Base-by-base conservation (phyloP, 352 stramenopile species). In the Hyaloperonospora brassicae region DNA sequence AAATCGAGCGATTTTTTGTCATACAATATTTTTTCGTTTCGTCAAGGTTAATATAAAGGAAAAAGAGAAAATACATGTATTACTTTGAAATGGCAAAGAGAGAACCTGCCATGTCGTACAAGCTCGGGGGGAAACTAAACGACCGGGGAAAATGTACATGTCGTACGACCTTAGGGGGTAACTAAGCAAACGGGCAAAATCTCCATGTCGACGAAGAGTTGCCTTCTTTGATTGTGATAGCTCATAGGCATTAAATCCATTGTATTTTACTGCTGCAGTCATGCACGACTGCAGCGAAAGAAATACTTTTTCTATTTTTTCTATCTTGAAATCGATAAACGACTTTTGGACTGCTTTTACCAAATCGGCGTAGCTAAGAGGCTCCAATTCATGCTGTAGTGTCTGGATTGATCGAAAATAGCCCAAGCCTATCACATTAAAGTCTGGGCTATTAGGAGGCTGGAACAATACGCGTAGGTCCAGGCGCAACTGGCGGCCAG, bases 401-500 rank as follows among this genome's bases (percentile, higher is more conserved):
- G 44, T 39, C 41, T 75, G 55, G 5, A 66, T 59, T 0, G 59
- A 62, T 3, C 54, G 42, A 41, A 74, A 70, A 14, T 61, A 61
- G 13, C 54, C 61, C 3, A 65, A 45, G 30, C 72, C 66, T 1
- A 71, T 47, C 0, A 68, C 49, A n/a, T 69, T 69, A 24, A 61
- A 45, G 35, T 72, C 55, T 1, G 67, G 60, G 1, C 47, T 65
- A 27, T 70, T 70, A 2, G 60, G 24, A 7, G 59, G 59, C 44
- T 72, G 60, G 49, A 10, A 59, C 0, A 50, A 3, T 0, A 72
- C 7, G 1, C 44, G 53, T 14, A 76, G 70, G n/a, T 61, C 36
- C 2, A 42, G 36, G 11, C 36, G 11, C 14, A 42, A 21, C 36
- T 42, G 36, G 36, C 36, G 36, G 11, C 36, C 36, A 42, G 36